A percentile compares a stretch with the other conserved stretches of the same genome.
phyloP scores from a whole-genome alignment of 345 rosid species.

The Rhodamnia argentea region DNA sequence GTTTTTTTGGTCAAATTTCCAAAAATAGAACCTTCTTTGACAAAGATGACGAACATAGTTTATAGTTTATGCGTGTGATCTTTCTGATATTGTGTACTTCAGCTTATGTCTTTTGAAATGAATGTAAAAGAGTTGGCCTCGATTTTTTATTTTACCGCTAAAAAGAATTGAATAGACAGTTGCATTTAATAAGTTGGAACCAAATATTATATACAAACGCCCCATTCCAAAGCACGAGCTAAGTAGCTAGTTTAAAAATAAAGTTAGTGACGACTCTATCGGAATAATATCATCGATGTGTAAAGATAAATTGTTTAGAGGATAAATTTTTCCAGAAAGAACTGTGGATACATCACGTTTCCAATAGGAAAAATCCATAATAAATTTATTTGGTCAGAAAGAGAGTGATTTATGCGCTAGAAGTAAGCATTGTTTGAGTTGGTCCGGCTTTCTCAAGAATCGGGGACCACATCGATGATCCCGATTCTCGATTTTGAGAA shows the following conservation, averaged over 20 bases:
- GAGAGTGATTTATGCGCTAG: background rate
- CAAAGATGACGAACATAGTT: too few relatives aligned
- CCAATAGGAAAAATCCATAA: background rate
- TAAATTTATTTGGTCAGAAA: background rate
- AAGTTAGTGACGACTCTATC: background rate
- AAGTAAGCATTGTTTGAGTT: too few relatives aligned
- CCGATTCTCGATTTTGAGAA: too few relatives aligned
- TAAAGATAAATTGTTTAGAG: background rate
- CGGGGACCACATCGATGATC: too few relatives aligned
- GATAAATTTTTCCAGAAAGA: background rate
- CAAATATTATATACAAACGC: too few relatives aligned
- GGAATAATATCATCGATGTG: background rate
- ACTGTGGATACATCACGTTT: background rate
- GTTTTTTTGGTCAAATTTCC: too few relatives aligned
- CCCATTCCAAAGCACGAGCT: background rate
- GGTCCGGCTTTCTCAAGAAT: too few relatives aligned
- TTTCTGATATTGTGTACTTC: background rate
- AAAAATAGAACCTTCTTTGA: background rate
- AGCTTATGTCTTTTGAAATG: background rate
- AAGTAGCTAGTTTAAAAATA: background rate
- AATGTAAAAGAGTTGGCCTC: background rate
- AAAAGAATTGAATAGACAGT: background rate
- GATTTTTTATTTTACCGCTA: too few relatives aligned
- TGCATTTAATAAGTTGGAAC: background rate
- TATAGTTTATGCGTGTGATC: background rate